Evolutionary conservation across 2,329 filamentous ascomycete species (phyloP).

Genomic region (Aspergillus sp.): DNA sequence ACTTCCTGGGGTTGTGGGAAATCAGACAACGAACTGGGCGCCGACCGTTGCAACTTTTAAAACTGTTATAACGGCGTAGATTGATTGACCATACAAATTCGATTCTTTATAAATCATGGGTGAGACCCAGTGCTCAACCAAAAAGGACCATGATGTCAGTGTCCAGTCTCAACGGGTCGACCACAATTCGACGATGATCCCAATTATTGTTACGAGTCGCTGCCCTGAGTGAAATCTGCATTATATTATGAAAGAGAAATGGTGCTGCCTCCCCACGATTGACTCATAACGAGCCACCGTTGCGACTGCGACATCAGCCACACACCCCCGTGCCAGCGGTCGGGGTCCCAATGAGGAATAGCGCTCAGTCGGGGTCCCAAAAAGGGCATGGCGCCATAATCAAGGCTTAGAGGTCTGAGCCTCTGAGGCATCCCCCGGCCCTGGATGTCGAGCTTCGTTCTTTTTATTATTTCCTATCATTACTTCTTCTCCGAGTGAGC

Average conservation of each 20-base stretch:
- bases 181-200: neutral
- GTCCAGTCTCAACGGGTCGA: neutral
- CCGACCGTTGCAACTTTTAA: neutral
- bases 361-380: conserved; percentile 28
- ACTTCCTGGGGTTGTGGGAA: neutral
- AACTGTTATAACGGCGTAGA: neutral
- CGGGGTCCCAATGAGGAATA: conserved; percentile 28
- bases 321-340: conserved; percentile 9
- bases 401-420: neutral
- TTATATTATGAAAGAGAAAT: neutral
- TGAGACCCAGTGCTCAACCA: too few relatives aligned
- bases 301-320: neutral
- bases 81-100: neutral
- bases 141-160: too few relatives aligned
- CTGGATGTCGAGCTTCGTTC: neutral
- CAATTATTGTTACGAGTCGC: neutral
- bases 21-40: neutral
- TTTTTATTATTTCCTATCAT: conserved; percentile 2
- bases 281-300: neutral
- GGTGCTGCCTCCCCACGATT: neutral
- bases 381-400: conserved; percentile 20
- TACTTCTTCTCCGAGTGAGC: conserved; percentile 1
- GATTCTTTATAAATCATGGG: neutral
- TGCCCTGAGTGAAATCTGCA: too few relatives aligned
- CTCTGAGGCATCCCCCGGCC: conserved; percentile 1